These are phyloP conservation scores for Pseudogymnoascus sp. DNA, from an alignment of 2,329 filamentous ascomycete genomes.

Conservation along the genomic window DNA sequence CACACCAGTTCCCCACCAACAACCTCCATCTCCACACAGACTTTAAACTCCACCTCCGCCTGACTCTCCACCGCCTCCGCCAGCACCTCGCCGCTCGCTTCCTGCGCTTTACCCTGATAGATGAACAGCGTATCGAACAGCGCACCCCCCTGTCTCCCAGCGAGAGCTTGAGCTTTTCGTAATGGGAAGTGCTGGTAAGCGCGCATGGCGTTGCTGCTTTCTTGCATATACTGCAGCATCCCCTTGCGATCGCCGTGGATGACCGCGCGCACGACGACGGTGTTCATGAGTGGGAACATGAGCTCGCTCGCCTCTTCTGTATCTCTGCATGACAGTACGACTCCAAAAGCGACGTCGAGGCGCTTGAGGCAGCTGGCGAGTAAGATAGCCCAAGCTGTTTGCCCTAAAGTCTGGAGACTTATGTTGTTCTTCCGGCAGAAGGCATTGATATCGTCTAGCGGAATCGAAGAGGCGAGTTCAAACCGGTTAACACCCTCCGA, in stretches of 20 bases:
- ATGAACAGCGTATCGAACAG: slow-evolving; percentile 63
- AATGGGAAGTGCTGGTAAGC: slow-evolving; percentile 73
- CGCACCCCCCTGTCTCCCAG: slow-evolving; percentile 31
- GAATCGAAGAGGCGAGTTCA: slow-evolving; percentile 41
- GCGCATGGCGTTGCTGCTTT: slow-evolving; percentile 58
- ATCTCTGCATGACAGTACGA: slow-evolving; percentile 80
- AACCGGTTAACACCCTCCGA: slow-evolving; percentile 32
- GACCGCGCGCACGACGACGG: slow-evolving; percentile 66
- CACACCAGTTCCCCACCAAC: slow-evolving; percentile 53
- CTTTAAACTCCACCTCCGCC: slow-evolving; percentile 70
- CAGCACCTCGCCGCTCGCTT: slow-evolving; percentile 14
- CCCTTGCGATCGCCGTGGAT: slow-evolving; percentile 60
- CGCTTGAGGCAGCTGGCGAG: slow-evolving; percentile 57
- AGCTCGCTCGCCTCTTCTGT: slow-evolving; percentile 60
- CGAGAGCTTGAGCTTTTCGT: slow-evolving; percentile 56
- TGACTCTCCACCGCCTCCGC: slow-evolving; percentile 37
- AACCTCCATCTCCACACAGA: slow-evolving; percentile 76
- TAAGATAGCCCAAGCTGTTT: slow-evolving; percentile 68
- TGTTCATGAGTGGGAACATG: slow-evolving; percentile 90
- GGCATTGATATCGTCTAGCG: slow-evolving; percentile 37
- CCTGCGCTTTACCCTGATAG: slow-evolving; percentile 45
- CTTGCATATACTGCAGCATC: slow-evolving; percentile 69
- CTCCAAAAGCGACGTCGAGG: slow-evolving; percentile 75
- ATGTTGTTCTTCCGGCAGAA: slow-evolving; percentile 63
- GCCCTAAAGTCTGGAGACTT: slow-evolving; percentile 70